A percentile compares a stretch with the other conserved stretches of the same genome.
These are phyloP conservation scores for Plasmopara halstedii DNA, from an alignment of 352 stramenopile species.

Conservation along the genomic window DNA sequence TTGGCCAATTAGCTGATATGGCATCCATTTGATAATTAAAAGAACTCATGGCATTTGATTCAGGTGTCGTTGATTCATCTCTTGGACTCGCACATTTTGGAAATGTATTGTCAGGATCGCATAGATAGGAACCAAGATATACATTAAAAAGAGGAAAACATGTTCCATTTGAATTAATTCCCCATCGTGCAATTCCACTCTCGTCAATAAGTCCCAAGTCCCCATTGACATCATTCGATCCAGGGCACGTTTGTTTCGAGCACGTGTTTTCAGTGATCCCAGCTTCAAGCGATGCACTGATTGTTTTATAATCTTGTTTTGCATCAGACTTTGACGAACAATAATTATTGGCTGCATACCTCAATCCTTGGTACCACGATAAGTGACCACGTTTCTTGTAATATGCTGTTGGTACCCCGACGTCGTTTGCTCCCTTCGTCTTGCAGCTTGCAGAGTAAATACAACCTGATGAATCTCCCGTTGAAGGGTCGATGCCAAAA, in stretches of 20 bases:
- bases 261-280: slow-evolving; percentile 43
- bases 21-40: slow-evolving; percentile 80
- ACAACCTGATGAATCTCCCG: slow-evolving; percentile 20
- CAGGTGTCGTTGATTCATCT: slow-evolving; percentile 13
- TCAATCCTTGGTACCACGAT: slow-evolving; percentile 52
- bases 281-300: slow-evolving; percentile 18
- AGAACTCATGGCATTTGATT: slow-evolving; percentile 40
- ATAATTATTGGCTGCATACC: slow-evolving; percentile 43
- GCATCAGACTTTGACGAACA: slow-evolving; percentile 15
- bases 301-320: slow-evolving; percentile 23
- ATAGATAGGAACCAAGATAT: slow-evolving; percentile 57
- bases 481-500: slow-evolving; percentile 38
- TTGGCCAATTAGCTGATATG: slow-evolving; percentile 62
- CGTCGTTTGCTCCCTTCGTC: slow-evolving; percentile 34
- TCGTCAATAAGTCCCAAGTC: slow-evolving; percentile 35
- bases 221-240: slow-evolving; percentile 38
- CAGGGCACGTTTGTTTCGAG: slow-evolving; percentile 26
- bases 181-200: slow-evolving; percentile 21
- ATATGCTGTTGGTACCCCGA: slow-evolving; percentile 26
- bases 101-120: slow-evolving; percentile 42
- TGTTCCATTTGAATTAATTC: slow-evolving; percentile 60
- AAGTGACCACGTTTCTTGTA: slow-evolving; percentile 30
- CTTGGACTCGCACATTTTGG: slow-evolving; percentile 28
- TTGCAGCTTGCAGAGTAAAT: slow-evolving; percentile 37
- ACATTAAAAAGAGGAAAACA: slow-evolving; percentile 55